Conservation (phyloP, 306 rosid species). For the Oemleria cerasiformis region DNA sequence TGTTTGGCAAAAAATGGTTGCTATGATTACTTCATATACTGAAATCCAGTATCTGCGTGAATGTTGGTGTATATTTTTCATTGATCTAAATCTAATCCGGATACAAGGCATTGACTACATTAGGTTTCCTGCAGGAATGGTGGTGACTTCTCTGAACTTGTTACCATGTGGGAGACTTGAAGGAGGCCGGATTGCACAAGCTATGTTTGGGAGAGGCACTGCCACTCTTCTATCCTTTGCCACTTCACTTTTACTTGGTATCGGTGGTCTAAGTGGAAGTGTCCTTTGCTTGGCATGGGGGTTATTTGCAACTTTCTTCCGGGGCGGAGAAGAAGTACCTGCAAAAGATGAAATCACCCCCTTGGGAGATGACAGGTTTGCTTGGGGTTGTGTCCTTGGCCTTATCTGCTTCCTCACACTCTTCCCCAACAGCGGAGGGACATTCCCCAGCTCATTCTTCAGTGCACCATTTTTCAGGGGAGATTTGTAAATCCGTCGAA, state of each 20-base stretch:
- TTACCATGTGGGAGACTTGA: slow-evolving; percentile 86
- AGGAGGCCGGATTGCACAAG: slow-evolving; percentile 95
- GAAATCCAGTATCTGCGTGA: background rate
- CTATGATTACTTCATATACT: background rate
- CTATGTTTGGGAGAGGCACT: slow-evolving; percentile 81
- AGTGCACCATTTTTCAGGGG: slow-evolving; percentile 79
- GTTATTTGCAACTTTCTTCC: slow-evolving; percentile 79
- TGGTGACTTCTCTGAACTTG: slow-evolving; percentile 87
- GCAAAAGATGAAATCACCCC: slow-evolving; percentile 82
- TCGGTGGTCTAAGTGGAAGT: slow-evolving; percentile 90
- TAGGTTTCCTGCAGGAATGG: slow-evolving; percentile 84
- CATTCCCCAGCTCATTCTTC: slow-evolving; percentile 67
- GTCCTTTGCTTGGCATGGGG: slow-evolving; percentile 96
- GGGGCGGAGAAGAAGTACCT: slow-evolving; percentile 90
- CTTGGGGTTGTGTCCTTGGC: slow-evolving; percentile 87
- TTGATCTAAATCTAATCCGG: background rate
- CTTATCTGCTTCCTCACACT: slow-evolving; percentile 81
- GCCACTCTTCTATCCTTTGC: slow-evolving; percentile 68
- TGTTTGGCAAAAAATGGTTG: background rate
- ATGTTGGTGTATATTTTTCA: too few species aligned
- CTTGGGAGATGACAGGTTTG: slow-evolving; percentile 65
- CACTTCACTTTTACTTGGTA: slow-evolving; percentile 73
- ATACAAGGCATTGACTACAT: slow-evolving; percentile 6
- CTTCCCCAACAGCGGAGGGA: slow-evolving; percentile 88
- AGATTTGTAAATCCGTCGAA: slow-evolving; percentile 30